Conservation (phyloP, 2,329 filamentous ascomycete genomes). For the Exophiala calicioides region DNA sequence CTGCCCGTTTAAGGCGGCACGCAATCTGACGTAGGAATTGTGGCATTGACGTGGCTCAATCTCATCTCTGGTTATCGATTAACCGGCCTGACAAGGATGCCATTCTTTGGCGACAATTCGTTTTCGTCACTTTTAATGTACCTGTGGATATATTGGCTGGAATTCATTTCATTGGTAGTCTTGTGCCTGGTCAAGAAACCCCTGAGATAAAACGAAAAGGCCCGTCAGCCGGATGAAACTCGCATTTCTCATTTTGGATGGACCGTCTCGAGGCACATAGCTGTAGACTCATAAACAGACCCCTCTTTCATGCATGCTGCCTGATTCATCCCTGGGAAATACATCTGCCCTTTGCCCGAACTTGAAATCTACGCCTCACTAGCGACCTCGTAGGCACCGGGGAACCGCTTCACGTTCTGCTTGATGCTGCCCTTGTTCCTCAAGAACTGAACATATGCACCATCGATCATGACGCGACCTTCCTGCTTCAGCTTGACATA, state of each 20-base stretch:
- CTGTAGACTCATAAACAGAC: background rate
- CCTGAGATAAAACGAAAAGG: background rate
- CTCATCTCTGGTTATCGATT: background rate
- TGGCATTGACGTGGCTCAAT: constrained; percentile 2
- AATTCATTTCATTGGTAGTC: background rate
- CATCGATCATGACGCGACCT: constrained; percentile 92
- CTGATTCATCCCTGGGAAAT: constrained; percentile 11
- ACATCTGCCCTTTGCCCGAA: constrained; percentile 5
- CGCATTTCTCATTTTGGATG: constrained; percentile 7
- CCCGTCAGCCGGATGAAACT: background rate
- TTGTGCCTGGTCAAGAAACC: background rate
- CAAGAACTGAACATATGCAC: constrained; percentile 99
- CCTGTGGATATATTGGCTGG: background rate
- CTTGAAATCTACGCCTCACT: constrained; percentile 45
- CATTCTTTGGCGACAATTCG: background rate
- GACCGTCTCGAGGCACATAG: background rate
- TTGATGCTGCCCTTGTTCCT: constrained; percentile 84
- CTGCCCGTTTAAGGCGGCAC: background rate
- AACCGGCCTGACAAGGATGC: constrained; percentile 1
- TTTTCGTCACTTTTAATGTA: constrained; percentile 7
- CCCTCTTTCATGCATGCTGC: constrained; percentile 3
- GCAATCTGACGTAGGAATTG: constrained; percentile 8
- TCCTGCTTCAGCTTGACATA: constrained; percentile 94
- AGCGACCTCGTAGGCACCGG: constrained; percentile 68
- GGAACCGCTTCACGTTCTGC: constrained; percentile 92